Evolutionary conservation across 2,329 filamentous ascomycete species (phyloP), one percentile per base, ranked within the genome.

Genomic region (Exophiala oligosperma): DNA sequence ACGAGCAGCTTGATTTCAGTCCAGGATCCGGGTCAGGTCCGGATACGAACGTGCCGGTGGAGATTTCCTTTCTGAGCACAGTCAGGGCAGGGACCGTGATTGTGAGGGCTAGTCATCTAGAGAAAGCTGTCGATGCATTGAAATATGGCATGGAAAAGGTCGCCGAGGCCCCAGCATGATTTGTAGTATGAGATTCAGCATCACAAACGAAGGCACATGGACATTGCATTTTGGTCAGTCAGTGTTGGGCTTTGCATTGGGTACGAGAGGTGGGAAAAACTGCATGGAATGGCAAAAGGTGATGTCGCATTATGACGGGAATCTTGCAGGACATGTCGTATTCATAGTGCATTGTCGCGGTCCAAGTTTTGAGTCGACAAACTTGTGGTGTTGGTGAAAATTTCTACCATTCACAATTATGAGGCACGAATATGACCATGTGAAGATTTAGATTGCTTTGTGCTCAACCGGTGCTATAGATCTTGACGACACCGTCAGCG

Each of bases 41-140:
- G 3, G 38, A 29, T 23, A 23, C 11, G 48, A 46, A 28, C 51
- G 71, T 73, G 57, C 74, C 70, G 1, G 84, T 91, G 0, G 92
- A 97, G 71, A 86, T 97, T 74, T 93, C 89, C 57, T 97, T 97
- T 72, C 78, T 97, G 62, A 94, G 89, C 60, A 97, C 93, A 0
- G 92, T 91, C 3, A 84, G 88, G 43, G 91, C 92, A 0, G 93
- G 93, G 1, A 92, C 91, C 4, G 93, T 97, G 8, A 92, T 97
- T 69, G 83, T 97, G 40, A 84, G 86, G 3, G 83, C 88, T 62
- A 84, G 88, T 66, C 89, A 93, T 70, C 79, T 92, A 46, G 78
- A 81, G n/a, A 83, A 84, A 57, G 92, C 91, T 0, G 77, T 97
- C 66, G 82, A 83, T 48, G 90, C 91, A 4, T 73, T 97, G 69